phyloP scores from a whole-genome alignment of 1,284 basidiomycete species.

The Sanghuangporus weigelae region DNA sequence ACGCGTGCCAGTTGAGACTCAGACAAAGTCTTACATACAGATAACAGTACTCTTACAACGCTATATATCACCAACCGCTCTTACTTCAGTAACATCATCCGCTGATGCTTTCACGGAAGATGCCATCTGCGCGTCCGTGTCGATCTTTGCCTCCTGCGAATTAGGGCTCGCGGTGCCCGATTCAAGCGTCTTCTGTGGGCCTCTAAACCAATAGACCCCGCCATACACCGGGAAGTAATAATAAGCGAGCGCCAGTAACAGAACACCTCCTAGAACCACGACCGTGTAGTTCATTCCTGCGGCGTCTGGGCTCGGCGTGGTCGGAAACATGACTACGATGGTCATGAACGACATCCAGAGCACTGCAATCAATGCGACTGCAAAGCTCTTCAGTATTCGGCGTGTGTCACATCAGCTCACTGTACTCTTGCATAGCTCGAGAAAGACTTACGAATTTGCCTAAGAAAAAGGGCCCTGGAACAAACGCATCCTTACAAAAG shows the following conservation, averaged over 20 bases:
- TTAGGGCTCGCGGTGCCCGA: neutral
- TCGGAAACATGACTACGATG: slow-evolving; percentile 27
- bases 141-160: neutral
- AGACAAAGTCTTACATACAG: neutral
- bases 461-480: slow-evolving; percentile 26
- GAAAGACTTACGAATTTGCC: slow-evolving; percentile 24
- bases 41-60: neutral
- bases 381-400: slow-evolving; percentile 20
- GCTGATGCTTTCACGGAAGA: neutral
- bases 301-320: slow-evolving; percentile 19
- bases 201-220: slow-evolving; percentile 27
- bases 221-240: slow-evolving; percentile 29
- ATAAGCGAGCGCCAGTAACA: slow-evolving; percentile 24
- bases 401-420: neutral
- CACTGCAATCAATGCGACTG: slow-evolving; percentile 23
- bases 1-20: neutral
- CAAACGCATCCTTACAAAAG: slow-evolving; percentile 23
- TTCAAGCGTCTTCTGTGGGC: slow-evolving; percentile 19
- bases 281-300: slow-evolving; percentile 25
- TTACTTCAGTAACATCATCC: neutral
- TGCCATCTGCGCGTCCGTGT: neutral
- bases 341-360: slow-evolving; percentile 27
- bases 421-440: neutral
- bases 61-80: neutral
- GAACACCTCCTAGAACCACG: slow-evolving; percentile 25